Evolutionary conservation across 148 eudicot species (phyloP), one percentile per base, ranked within the genome.

Genomic region (Rheum nobile): DNA sequence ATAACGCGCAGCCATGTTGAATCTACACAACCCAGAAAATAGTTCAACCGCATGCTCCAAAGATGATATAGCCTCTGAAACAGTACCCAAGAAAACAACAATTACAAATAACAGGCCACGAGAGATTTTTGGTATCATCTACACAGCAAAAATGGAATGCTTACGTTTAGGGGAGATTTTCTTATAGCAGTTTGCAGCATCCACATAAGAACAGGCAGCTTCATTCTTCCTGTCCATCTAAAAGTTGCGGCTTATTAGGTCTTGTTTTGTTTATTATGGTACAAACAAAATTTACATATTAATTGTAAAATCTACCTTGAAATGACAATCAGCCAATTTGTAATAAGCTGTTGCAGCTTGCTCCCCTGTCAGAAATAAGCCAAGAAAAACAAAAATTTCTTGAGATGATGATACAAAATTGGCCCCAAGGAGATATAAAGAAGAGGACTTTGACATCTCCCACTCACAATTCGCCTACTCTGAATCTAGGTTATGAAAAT

Each of bases 41-140:
- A 79, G 76, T 69, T 80, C 79, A 10, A 81, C 77, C 6, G 86
- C 85, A 76, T 76, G 82, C 74, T 85, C 79, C 59, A 85, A 72
- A 78, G 86, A 83, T 31, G 85, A 78, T 79, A 85, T 81, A 26
- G 87, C 85, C 78, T 84, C 89, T 83, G 83, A 67, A 48, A 67
- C 26, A 72, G 37, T 13, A 42, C 16, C 43, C 28, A 47, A 61
- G 26, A 73, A 61, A 34, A 0, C 42, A 34, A 0, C 6, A 28
- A 17, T 34, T 17, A 34, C 16, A 11, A 10, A 57, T 26, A 57
- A 26, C 2, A 24, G 32, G 65, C 6, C 4, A 68, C 21, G 42
- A 68, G 0, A 9, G 4, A 29, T 28, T 63, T 63, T 5, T 10
- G 9, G 39, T 43, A 35, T 1, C 61, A 59, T 68, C 68, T n/a